Base-by-base conservation (phyloP, 805 yeast species). In the Pichia californica region DNA sequence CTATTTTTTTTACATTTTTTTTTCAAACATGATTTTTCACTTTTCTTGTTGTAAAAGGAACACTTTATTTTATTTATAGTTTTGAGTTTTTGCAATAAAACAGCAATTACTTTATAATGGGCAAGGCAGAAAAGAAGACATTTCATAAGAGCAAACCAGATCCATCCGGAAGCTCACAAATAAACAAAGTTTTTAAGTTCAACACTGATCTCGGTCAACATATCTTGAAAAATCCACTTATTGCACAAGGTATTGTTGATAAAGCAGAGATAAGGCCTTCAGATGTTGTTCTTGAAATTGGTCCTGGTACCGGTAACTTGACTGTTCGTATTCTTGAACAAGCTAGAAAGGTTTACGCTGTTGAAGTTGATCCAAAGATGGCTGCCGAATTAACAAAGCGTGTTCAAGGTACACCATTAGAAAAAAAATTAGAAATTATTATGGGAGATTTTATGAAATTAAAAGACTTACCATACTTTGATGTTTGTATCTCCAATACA, bases 311-410 rank as follows among this genome's bases (percentile, higher is more conserved):
- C 0, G 99, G 99, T 69, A 93, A 93, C 58, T 73, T 93, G 66
- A 93, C 99, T 0, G 95, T 91, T 30, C 74, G 94, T 49, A 93
- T 93, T 30, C 66, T 93, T 43, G 97, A 91, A 55, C 83, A 88
- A 62, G 98, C 97, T 0, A 74, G 86, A 45, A 88, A 87, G 55
- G 97, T 91, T n/a, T 76, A 87, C 38, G 99, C 98, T 0, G 93
- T 86, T 42, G 99, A 93, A 68, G 89, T 89, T 88, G 99, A 93
- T 67, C 99, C 99, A n/a, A 74, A 97, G 68, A 93, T 93, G 99
- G 99, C 98, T 3, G 98, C 98, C 0, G 99, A 93, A 65, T 72
- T 93, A 56, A 88, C 97, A 10, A 93, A 93, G 63, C 82, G 99
- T 70, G 98, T 93, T 14, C 96, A 88, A 57, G 97, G 97, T 11